phyloP scores from a whole-genome alignment of 331 rosid species.

The Malus hybrid region DNA sequence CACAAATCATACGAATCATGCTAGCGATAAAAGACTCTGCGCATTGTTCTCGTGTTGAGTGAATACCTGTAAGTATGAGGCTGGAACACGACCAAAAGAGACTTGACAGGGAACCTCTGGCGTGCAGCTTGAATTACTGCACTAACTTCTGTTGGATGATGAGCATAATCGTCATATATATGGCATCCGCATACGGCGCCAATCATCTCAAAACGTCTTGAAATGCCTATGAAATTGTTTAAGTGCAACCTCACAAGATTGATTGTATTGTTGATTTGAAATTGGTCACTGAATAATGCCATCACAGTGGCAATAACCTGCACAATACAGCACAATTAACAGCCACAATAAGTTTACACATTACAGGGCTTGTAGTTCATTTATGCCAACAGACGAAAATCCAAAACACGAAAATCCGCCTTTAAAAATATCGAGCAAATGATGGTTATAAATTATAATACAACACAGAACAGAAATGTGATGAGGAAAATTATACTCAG shows the following conservation, averaged over 20 bases:
- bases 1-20: neutral
- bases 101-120: constrained; percentile 17
- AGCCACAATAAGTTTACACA: neutral
- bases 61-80: constrained; percentile 30
- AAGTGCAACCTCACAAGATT: constrained; percentile 15
- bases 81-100: constrained; percentile 25
- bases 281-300: constrained; percentile 1
- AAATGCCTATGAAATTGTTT: constrained; percentile 20
- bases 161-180: constrained; percentile 26
- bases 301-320: constrained; percentile 19
- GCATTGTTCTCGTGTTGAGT: neutral
- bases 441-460: neutral
- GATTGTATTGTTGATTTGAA: neutral
- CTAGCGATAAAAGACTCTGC: neutral
- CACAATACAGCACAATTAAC: neutral
- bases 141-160: constrained; percentile 30
- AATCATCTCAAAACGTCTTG: constrained; percentile 29
- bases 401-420: neutral
- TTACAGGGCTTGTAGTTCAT: neutral
- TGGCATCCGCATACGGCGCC: constrained; percentile 21
- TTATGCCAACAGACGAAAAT: neutral
- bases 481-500: neutral
- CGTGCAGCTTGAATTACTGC: constrained; percentile 32
- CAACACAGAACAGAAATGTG: neutral
- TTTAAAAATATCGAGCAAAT: neutral